phyloP scores from a whole-genome alignment of 2,329 filamentous ascomycete genomes.

The Cordyceps cateniannulata region DNA sequence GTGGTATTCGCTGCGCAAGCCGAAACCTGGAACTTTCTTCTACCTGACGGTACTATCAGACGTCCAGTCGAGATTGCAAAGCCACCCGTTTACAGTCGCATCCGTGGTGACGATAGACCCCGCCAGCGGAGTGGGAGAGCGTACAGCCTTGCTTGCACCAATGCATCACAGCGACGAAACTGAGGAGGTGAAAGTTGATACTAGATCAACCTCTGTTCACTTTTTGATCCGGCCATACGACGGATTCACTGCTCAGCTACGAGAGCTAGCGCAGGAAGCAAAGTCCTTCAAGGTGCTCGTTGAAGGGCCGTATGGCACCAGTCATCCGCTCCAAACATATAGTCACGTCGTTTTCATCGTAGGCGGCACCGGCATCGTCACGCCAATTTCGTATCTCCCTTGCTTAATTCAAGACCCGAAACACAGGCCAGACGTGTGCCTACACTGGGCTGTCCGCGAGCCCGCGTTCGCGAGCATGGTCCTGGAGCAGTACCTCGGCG shows the following conservation, averaged over 20 bases:
- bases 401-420: conserved; percentile 17
- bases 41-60: conserved; percentile 38
- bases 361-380: conserved; percentile 40
- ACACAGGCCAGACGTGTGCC: conserved; percentile 13
- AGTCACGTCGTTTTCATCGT: conserved; percentile 35
- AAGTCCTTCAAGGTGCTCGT: conserved; percentile 30
- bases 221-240: conserved; percentile 41
- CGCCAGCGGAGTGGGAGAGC: conserved; percentile 22
- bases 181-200: not conserved
- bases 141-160: conserved; percentile 26
- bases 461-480: conserved; percentile 29
- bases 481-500: conserved; percentile 26
- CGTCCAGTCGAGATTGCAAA: conserved; percentile 35
- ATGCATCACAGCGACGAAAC: not conserved
- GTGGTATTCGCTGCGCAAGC: conserved; percentile 25
- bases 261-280: conserved; percentile 24
- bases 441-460: conserved; percentile 40
- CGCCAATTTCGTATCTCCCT: conserved; percentile 32
- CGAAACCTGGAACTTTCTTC: conserved; percentile 35
- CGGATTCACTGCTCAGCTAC: conserved; percentile 34
- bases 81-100: conserved; percentile 43
- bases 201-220: conserved; percentile 20
- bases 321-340: conserved; percentile 31
- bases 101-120: conserved; percentile 18
- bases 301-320: conserved; percentile 40